Evolutionary conservation across 2,329 filamentous ascomycete species (phyloP), one percentile per base, ranked within the genome.

Genomic region (Bipolaris sorokiniana): DNA sequence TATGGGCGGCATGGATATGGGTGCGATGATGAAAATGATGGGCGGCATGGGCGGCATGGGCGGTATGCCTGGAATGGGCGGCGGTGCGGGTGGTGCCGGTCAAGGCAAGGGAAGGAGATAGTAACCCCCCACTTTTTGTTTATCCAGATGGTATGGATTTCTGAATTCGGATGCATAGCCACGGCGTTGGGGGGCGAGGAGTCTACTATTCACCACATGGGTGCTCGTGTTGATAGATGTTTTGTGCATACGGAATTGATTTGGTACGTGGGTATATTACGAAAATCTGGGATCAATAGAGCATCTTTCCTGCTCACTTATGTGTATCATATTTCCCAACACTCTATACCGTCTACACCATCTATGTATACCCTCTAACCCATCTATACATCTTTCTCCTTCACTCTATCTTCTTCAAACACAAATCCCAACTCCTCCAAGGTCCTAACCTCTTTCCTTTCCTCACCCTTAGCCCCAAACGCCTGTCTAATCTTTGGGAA

Each of bases 371-470:
- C 22, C 5, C 2, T 22, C 37, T 26, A n/a, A 9, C 1, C n/a
- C 22, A n/a, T 34, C 10, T 33, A 46, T 33, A 10, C 10, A 13
- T 11, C 18, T 31, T 16, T 26, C 10, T 33, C 15, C 10, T 40
- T 40, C 22, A 22, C 15, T 15, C 20, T 42, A 26, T 11, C 13
- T 28, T 69, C 69, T 56, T 81, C 79, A 69, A 83, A 91, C 51
- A 80, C 74, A 68, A 90, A 90, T 0, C 91, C 93, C 28, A 97
- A 79, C 64, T 96, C 89, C 61, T 85, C 83, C 20, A 96, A 73
- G 3, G 81, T 86, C 70, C 77, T 88, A 9, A 92, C 87, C 6
- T 76, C 79, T 45, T 74, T 64, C 55, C 85, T 80, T 46, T 75
- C 73, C 34, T 87, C 83, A 0, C 91, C 92, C 36, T 80, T 79